Evolutionary conservation across 306 rosid species (phyloP), one percentile per base, ranked within the genome.

Genomic region (Cucumis sativus): DNA sequence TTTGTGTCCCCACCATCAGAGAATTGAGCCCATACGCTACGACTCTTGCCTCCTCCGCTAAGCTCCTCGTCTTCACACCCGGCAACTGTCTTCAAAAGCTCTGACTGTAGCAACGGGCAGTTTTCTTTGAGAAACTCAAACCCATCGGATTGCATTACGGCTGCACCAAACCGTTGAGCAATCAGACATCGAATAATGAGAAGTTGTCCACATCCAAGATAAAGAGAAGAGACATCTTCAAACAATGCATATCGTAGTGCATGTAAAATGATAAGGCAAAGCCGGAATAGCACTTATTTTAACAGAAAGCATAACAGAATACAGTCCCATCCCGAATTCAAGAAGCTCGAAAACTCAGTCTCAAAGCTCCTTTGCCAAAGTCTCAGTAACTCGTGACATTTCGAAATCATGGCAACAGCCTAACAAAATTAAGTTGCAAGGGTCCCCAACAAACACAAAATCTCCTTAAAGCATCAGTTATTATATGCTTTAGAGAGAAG

Each of bases 101-200:
- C 98, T 7, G 98, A 95, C 87, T 95, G 98, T 78, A 92, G 86
- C 81, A 89, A 78, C 3, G 98, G 97, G 41, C 97, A 92, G 83
- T 86, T 82, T 58, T 95, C 98, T 91, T 90, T 95, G 47, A 95
- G 96, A 77, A 88, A 90, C 85, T 92, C 93, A 76, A 90, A 95
- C 52, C 98, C 97, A 74, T 95, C 97, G 8, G 97, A 88, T 82
- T 90, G 93, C 98, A 95, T 95, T 72, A 95, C 98, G n/a, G 97
- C 98, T 95, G 91, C 84, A 80, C 49, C 61, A 81, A 68, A 41
- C 33, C 74, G 2, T 43, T 41, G 56, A 37, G 23, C 35, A 43
- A 68, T 68, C n/a, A 68, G 56, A 21, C 57, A 1, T 11, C 0
- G 37, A 45, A 43, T 14, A 21, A 21, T 11, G 18, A 66, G 51